phyloP scores from a whole-genome alignment of 257 asterid genomes.

The Solanum clarkiae region DNA sequence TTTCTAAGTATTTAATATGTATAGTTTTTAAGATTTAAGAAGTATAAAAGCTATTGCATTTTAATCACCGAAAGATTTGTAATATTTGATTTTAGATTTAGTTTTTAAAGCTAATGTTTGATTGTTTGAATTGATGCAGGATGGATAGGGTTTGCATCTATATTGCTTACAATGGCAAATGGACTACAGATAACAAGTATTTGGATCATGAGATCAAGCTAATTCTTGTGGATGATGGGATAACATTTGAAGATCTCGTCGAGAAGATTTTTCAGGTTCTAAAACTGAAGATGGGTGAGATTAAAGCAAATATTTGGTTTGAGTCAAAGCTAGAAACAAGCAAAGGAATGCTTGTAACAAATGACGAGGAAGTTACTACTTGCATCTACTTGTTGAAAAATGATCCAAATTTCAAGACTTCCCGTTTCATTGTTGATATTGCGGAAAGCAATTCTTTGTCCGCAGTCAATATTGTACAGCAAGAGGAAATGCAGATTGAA shows the following conservation, averaged over 20 bases:
- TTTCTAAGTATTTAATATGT: not conserved
- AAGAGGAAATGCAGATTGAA: conserved; percentile 1
- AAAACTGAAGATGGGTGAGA: not conserved
- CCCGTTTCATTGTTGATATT: conserved; percentile 1
- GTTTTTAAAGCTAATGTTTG: not conserved
- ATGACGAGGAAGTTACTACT: not conserved
- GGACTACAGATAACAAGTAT: not conserved
- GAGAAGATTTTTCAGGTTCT: not conserved
- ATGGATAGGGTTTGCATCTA: not conserved
- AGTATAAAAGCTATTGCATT: not conserved
- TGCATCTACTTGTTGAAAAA: not conserved
- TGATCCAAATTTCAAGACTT: not conserved
- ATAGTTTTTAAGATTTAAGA: not conserved
- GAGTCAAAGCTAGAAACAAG: not conserved
- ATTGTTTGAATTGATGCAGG: not conserved
- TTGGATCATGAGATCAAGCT: not conserved
- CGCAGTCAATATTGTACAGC: not conserved
- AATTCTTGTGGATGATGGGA: not conserved
- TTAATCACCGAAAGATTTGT: not conserved
- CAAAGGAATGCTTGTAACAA: not conserved
- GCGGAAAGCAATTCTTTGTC: not conserved
- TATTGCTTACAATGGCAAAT: conserved; percentile 1
- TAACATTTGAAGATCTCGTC: not conserved
- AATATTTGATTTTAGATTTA: not conserved
- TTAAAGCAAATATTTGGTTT: not conserved